These are phyloP conservation scores for Pseudocercospora eumusae DNA, from an alignment of 2,329 filamentous ascomycete species.

Conservation along the genomic window DNA sequence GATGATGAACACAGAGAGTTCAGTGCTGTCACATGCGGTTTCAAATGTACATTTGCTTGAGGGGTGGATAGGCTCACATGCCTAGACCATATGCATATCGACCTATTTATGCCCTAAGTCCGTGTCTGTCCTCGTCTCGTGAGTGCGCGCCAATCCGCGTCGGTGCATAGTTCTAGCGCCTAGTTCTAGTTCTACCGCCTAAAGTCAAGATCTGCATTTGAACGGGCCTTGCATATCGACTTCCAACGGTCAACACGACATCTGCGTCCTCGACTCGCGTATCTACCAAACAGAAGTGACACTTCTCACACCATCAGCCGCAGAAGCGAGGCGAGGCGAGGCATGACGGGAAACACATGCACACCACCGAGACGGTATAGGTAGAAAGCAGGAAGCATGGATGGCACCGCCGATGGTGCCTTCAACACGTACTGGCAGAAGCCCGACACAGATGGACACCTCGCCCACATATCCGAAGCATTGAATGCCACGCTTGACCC, in stretches of 20 bases:
- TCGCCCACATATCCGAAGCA: slow-evolving; percentile 58
- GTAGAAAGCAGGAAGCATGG: slow-evolving; percentile 15
- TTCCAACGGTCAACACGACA: no score
- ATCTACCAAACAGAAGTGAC: no score
- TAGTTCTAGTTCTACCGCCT: no score
- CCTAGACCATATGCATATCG: not conserved
- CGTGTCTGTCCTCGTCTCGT: not conserved
- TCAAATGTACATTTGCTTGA: not conserved
- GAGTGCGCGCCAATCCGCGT: not conserved
- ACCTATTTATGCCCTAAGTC: not conserved
- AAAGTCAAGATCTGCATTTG: not conserved
- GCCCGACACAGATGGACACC: slow-evolving; percentile 30
- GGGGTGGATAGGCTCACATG: not conserved
- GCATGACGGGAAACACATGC: not conserved
- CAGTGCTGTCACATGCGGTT: slow-evolving; percentile 3
- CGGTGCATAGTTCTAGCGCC: not conserved
- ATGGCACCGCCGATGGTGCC: slow-evolving; percentile 22
- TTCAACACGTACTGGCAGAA: slow-evolving; percentile 29
- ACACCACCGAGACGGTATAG: not conserved
- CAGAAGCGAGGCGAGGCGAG: not conserved
- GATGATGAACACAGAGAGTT: not conserved
- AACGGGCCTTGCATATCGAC: not conserved
- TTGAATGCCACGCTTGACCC: slow-evolving; percentile 85
- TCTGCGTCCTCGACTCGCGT: no score
- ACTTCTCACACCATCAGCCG: not conserved